Evolutionary conservation across 129 eudicot genomes (phyloP).

Genomic region (Artemisia tridentata): DNA sequence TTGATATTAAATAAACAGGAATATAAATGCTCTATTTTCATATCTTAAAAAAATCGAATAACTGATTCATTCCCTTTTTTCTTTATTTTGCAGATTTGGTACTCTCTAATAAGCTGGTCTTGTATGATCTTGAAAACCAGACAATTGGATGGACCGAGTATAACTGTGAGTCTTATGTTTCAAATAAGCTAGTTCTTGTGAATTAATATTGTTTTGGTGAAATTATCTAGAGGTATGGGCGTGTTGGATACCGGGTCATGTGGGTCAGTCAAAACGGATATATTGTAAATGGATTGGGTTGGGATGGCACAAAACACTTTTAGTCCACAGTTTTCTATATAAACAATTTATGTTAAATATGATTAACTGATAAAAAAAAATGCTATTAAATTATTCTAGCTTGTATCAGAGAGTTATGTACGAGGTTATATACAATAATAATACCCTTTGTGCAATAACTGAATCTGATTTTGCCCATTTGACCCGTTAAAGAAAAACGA

Average conservation of each 20-base stretch:
- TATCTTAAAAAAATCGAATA: no score
- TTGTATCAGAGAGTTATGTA: background rate
- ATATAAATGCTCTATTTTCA: background rate
- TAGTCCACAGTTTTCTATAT: background rate
- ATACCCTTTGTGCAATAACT: background rate
- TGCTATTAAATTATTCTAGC: no score
- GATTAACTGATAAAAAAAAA: no score
- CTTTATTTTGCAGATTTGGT: constrained; percentile 61
- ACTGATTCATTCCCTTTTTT: background rate
- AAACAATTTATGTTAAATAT: no score
- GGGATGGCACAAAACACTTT: background rate
- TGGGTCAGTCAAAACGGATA: background rate
- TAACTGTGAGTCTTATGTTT: constrained; percentile 58
- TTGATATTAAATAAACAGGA: background rate
- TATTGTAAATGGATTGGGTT: background rate
- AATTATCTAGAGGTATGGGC: background rate
- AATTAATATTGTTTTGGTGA: no score
- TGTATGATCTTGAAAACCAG: constrained; percentile 79
- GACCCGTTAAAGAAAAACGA: background rate
- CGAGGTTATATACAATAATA: background rate
- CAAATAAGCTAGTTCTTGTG: no score
- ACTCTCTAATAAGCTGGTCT: constrained; percentile 69
- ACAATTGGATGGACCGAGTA: constrained; percentile 81
- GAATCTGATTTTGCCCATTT: background rate
- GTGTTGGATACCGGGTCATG: background rate